Percentiles rank a stretch among this genome's conserved stretches.
Evolutionary conservation across 768 basidiomycete genomes (phyloP).

Genomic region (Hericium alpestre): DNA sequence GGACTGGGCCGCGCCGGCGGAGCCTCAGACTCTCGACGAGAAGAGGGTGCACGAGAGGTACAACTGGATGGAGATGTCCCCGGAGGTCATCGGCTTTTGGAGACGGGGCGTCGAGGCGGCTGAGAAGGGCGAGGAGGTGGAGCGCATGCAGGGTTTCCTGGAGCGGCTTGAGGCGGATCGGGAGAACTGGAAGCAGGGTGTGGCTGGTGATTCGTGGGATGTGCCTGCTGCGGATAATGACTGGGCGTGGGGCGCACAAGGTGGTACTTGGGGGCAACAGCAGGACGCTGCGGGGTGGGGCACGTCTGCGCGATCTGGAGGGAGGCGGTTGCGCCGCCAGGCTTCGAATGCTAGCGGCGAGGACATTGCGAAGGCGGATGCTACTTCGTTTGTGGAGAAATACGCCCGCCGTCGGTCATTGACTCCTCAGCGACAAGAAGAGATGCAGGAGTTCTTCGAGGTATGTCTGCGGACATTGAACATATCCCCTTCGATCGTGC

Average conservation of each 20-base stretch:
- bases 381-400: conserved; percentile 33
- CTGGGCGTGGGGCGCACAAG: conserved; percentile 8
- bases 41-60: conserved; percentile 5
- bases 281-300: background rate
- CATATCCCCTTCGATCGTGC: background rate
- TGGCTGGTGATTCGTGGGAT: conserved; percentile 1
- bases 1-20: background rate
- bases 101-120: conserved; percentile 9
- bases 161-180: conserved; percentile 7
- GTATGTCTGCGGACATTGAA: conserved; percentile 22
- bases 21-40: background rate
- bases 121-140: conserved; percentile 11
- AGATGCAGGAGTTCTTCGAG: conserved; percentile 43
- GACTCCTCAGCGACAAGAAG: conserved; percentile 26
- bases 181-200: background rate
- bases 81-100: conserved; percentile 10
- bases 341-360: background rate
- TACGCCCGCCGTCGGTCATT: conserved; percentile 31
- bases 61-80: conserved; percentile 10
- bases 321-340: background rate
- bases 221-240: background rate
- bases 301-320: background rate
- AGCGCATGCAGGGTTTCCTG: conserved; percentile 11
- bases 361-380: conserved; percentile 7
- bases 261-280: conserved; percentile 1